Evolutionary conservation across 208 protist species (phyloP).

Genomic region (Acanthamoeba royreba): DNA sequence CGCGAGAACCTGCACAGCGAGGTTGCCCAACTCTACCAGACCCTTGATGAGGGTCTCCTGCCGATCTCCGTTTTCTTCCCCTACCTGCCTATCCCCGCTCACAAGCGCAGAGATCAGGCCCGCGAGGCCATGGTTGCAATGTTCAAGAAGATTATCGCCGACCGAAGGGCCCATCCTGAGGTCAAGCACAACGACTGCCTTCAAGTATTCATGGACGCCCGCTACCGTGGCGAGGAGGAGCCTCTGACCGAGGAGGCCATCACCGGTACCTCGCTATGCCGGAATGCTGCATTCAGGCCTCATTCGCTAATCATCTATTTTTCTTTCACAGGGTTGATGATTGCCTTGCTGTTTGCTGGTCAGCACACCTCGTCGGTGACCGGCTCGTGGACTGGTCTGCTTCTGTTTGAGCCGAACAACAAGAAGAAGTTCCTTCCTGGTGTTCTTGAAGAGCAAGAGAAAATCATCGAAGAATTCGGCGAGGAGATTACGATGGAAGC

Average conservation of each 20-base stretch:
- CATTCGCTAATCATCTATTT: not conserved
- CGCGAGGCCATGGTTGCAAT: constrained; percentile 85
- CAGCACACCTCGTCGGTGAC: constrained; percentile 92
- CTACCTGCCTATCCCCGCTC: constrained; percentile 80
- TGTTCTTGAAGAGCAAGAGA: constrained; percentile 30
- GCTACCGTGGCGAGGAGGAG: constrained; percentile 84
- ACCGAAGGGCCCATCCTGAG: constrained; percentile 59
- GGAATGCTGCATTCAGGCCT: not conserved
- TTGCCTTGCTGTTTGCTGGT: constrained; percentile 90
- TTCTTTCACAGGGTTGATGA: constrained; percentile 58
- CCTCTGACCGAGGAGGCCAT: constrained; percentile 88
- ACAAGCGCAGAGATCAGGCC: constrained; percentile 80
- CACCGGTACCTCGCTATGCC: constrained; percentile 77
- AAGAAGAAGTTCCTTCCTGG: constrained; percentile 43
- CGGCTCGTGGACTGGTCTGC: constrained; percentile 87
- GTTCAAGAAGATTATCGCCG: constrained; percentile 85
- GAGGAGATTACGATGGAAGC: constrained; percentile 86
- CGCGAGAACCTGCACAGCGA: constrained; percentile 83
- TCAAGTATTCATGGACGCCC: constrained; percentile 82
- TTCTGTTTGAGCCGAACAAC: constrained; percentile 37
- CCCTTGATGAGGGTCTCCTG: constrained; percentile 86
- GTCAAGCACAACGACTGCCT: constrained; percentile 71
- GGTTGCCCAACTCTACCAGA: constrained; percentile 83
- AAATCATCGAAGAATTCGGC: constrained; percentile 67
- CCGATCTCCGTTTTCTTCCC: constrained; percentile 85